phyloP scores from a whole-genome alignment of 352 stramenopile genomes.

The Phytopythium sindhum region DNA sequence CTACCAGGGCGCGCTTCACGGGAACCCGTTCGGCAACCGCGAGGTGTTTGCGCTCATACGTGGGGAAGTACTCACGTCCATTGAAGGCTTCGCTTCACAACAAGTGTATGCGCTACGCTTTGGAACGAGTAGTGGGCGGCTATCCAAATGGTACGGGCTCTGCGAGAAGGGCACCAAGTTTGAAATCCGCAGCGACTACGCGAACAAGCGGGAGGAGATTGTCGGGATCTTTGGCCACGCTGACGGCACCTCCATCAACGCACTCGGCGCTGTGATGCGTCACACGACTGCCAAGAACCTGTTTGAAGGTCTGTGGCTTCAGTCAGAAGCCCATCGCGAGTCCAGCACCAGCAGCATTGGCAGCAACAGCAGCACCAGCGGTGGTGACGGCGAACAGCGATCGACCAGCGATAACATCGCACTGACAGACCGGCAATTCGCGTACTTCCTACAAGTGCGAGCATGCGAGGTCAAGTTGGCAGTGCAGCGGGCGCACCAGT shows the following conservation, averaged over 20 bases:
- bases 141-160: conserved; percentile 79
- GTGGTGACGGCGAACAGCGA: conserved; percentile 5
- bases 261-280: conserved; percentile 58
- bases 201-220: conserved; percentile 57
- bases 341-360: neutral
- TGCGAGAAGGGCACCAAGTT: conserved; percentile 69
- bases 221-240: conserved; percentile 64
- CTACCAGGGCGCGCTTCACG: conserved; percentile 47
- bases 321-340: conserved; percentile 12
- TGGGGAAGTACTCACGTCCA: conserved; percentile 52
- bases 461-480: conserved; percentile 57
- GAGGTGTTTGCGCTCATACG: conserved; percentile 53
- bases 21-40: conserved; percentile 67
- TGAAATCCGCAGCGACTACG: conserved; percentile 52
- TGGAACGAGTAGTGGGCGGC: conserved; percentile 41
- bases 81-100: conserved; percentile 75
- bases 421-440: conserved; percentile 67
- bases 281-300: conserved; percentile 69
- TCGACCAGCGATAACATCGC: conserved; percentile 10
- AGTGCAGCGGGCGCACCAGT: conserved; percentile 56
- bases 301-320: conserved; percentile 77
- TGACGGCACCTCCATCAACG: conserved; percentile 60
- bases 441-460: conserved; percentile 80
- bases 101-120: conserved; percentile 68
- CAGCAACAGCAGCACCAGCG: neutral